phyloP scores from a whole-genome alignment of 441 rosid genomes.

The Hypseocharis bilobata region DNA sequence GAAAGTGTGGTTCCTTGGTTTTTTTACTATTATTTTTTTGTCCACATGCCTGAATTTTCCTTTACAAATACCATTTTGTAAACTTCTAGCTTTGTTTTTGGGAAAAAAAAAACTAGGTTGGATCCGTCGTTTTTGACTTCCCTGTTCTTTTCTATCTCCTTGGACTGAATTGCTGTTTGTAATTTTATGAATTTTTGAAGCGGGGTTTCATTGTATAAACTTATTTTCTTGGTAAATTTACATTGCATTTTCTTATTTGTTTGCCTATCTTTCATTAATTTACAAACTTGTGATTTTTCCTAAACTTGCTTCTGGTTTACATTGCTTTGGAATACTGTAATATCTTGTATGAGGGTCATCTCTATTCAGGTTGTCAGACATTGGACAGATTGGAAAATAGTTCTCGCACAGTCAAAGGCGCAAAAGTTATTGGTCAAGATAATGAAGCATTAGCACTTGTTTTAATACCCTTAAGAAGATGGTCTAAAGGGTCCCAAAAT shows the following conservation, averaged over 20 bases:
- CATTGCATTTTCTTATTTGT: neutral
- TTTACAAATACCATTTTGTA: neutral
- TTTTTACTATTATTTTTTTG: neutral
- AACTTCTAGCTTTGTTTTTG: neutral
- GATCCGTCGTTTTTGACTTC: neutral
- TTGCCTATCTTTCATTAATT: neutral
- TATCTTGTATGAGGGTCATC: too few species aligned
- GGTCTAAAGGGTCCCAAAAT: constrained; percentile 53
- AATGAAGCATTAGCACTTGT: constrained; percentile 52
- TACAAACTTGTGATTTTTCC: neutral
- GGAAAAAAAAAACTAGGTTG: neutral
- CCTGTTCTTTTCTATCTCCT: neutral
- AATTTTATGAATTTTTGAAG: neutral
- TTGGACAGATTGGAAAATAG: constrained; percentile 69
- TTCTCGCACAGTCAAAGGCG: constrained; percentile 85
- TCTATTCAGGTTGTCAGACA: constrained; percentile 46
- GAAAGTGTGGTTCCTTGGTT: neutral
- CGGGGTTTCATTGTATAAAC: neutral
- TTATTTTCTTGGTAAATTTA: neutral
- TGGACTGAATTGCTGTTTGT: neutral
- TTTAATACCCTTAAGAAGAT: constrained; percentile 60
- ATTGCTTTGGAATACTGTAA: constrained; percentile 1
- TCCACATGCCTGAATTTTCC: neutral
- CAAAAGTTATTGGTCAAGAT: constrained; percentile 64
- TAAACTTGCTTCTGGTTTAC: neutral